Evolutionary conservation across 768 basidiomycete species (phyloP).

Genomic region (Omphalotus guepiniiformis): DNA sequence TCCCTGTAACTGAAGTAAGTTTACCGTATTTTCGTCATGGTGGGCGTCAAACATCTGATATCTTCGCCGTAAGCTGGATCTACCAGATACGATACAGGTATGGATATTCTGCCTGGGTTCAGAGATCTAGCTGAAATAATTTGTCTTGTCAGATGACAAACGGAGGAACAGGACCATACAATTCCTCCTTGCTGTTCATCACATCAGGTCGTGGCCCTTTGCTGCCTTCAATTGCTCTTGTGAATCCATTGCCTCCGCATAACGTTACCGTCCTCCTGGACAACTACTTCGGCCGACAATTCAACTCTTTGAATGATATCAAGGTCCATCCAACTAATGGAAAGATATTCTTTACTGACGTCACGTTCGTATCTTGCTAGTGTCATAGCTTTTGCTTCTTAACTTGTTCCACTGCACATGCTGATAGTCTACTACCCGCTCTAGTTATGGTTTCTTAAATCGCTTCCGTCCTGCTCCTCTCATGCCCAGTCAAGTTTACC

Average conservation of each 20-base stretch:
- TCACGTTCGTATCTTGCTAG: constrained; percentile 38
- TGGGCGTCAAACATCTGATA: neutral
- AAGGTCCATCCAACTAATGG: constrained; percentile 66
- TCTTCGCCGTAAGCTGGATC: constrained; percentile 42
- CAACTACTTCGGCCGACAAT: constrained; percentile 77
- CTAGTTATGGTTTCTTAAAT: constrained; percentile 61
- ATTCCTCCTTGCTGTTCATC: constrained; percentile 53
- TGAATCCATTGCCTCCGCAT: constrained; percentile 60
- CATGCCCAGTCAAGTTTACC: constrained; percentile 74
- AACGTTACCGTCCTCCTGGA: constrained; percentile 69
- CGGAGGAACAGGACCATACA: constrained; percentile 61
- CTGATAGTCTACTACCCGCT: neutral
- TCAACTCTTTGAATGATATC: constrained; percentile 78
- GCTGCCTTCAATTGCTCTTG: constrained; percentile 59
- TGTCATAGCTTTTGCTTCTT: neutral
- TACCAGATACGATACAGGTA: constrained; percentile 49
- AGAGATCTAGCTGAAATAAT: neutral
- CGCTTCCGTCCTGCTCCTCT: constrained; percentile 63
- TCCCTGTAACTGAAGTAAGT: constrained; percentile 43
- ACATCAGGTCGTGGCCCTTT: constrained; percentile 62
- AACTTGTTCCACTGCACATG: neutral
- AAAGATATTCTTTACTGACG: constrained; percentile 74
- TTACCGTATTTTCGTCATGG: neutral
- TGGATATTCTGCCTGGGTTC: neutral
- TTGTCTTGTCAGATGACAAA: constrained; percentile 47